Conservation (phyloP, 495 filamentous ascomycete genomes). For the Apodospora peruviana region DNA sequence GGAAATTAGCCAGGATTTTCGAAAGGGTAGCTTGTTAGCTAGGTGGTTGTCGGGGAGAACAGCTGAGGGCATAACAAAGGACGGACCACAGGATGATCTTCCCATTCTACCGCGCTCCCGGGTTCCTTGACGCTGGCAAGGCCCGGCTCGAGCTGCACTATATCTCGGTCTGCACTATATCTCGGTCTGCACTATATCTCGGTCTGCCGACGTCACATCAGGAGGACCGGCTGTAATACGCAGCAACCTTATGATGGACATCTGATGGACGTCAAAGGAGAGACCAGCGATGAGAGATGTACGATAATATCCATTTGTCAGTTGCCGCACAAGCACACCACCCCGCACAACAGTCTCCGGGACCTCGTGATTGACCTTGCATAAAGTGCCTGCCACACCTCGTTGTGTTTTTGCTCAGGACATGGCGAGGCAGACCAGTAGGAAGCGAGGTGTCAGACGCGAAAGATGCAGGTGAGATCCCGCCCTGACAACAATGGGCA, state of each 20-base stretch:
- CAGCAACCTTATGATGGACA: too few relatives aligned
- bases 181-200: too few relatives aligned
- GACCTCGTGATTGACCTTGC: conserved; percentile 14
- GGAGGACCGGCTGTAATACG: too few relatives aligned
- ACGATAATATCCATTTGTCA: conserved; percentile 3
- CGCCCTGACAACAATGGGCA: too few relatives aligned
- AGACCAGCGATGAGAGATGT: too few relatives aligned
- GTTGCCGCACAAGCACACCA: neutral
- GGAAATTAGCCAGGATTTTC: too few relatives aligned
- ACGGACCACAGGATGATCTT: neutral
- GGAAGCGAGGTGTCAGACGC: neutral
- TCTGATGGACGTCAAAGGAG: too few relatives aligned
- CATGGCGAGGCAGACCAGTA: neutral
- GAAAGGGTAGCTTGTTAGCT: too few relatives aligned
- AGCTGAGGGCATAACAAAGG: neutral
- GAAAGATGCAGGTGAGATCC: too few relatives aligned
- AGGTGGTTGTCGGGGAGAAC: too few relatives aligned
- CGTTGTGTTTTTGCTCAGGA: neutral
- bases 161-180: neutral
- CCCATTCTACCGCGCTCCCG: conserved; percentile 2
- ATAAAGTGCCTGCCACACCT: conserved; percentile 15
- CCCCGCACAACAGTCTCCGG: conserved; percentile 3
- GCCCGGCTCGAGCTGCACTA: neutral
- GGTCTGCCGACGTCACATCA: too few relatives aligned
- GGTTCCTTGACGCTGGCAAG: neutral